Evolutionary conservation across 140 eudicot genomes (phyloP).

Genomic region (Anethum foeniculum): DNA sequence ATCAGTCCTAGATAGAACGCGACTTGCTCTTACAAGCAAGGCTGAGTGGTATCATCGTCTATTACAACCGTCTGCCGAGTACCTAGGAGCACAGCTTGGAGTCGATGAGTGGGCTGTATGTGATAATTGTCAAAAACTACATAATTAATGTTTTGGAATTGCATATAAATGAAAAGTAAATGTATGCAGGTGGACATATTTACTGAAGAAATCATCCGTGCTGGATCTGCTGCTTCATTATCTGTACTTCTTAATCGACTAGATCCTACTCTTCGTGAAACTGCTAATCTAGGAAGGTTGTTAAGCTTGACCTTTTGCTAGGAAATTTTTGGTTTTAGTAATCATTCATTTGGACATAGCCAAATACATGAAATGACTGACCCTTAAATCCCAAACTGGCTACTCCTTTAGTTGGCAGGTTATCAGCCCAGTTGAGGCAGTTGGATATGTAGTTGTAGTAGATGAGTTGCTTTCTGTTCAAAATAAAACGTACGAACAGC

Average conservation of each 20-base stretch:
- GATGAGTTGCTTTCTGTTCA: slow-evolving; percentile 89
- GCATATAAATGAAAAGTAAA: neutral
- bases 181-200: slow-evolving; percentile 72
- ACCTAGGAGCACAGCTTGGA: slow-evolving; percentile 87
- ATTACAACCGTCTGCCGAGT: slow-evolving; percentile 96
- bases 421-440: slow-evolving; percentile 94
- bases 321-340: neutral
- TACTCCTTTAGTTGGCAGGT: slow-evolving; percentile 82
- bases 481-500: slow-evolving; percentile 58
- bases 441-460: slow-evolving; percentile 89
- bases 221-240: slow-evolving; percentile 97
- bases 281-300: slow-evolving; percentile 94
- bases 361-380: slow-evolving; percentile 1
- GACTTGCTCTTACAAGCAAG: slow-evolving; percentile 87
- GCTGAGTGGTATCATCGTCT: slow-evolving; percentile 75
- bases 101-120: slow-evolving; percentile 96
- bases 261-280: slow-evolving; percentile 86
- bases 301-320: slow-evolving; percentile 3
- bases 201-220: slow-evolving; percentile 95
- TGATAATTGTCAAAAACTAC: slow-evolving; percentile 6
- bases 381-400: slow-evolving; percentile 8
- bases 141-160: neutral
- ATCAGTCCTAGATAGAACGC: slow-evolving; percentile 95
- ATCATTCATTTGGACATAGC: neutral
- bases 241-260: slow-evolving; percentile 92